Conservation (phyloP, 208 protist species). For the Acanthamoeba sp. region DNA sequence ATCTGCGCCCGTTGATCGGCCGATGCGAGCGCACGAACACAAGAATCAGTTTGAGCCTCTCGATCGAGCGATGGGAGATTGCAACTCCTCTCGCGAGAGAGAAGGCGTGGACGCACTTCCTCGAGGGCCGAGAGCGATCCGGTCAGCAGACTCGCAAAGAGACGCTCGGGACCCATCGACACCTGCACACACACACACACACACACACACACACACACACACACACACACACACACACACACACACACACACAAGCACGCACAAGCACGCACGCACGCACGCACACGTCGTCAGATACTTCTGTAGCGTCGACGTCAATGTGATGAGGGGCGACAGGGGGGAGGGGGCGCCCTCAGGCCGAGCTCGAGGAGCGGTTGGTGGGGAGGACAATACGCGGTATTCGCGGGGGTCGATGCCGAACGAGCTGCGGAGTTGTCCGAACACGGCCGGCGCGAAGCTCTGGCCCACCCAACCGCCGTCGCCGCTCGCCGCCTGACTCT, state of each 20-base stretch:
- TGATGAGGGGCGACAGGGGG: no score
- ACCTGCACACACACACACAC: background rate
- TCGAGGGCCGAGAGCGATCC: constrained; percentile 2
- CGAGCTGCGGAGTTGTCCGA: background rate
- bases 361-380: no score
- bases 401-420: constrained; percentile 5
- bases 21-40: background rate
- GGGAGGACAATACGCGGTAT: background rate
- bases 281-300: no score
- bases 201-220: no score
- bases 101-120: constrained; percentile 10
- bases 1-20: background rate
- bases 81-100: no score
- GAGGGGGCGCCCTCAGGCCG: no score
- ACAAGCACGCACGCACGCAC: no score
- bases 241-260: no score
- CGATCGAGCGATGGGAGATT: no score
- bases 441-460: constrained; percentile 20
- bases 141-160: constrained; percentile 23
- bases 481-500: background rate
- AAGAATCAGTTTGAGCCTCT: no score
- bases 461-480: background rate
- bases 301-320: no score
- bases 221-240: no score
- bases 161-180: background rate